A percentile compares a stretch with the other conserved stretches of the same genome.
Evolutionary conservation across 306 rosid genomes (phyloP).

Genomic region (Quercus parvula): DNA sequence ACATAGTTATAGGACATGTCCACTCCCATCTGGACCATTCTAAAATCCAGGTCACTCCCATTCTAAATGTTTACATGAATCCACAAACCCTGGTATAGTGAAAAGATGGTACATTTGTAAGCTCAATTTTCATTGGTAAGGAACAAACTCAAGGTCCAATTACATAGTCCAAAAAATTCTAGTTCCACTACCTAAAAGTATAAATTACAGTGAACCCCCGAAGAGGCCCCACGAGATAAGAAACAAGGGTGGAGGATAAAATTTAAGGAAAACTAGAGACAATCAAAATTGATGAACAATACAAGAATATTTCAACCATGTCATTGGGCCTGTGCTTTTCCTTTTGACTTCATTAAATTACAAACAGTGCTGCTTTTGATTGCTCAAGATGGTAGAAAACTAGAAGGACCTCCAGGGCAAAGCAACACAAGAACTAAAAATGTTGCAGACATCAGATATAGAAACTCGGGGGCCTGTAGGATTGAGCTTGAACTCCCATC

Average conservation of each 20-base stretch:
- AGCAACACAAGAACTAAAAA: slow-evolving; percentile 29
- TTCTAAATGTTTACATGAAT: neutral
- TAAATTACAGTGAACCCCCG: neutral
- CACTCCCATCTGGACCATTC: too few relatives aligned
- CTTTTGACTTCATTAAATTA: neutral
- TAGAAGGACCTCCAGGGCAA: slow-evolving; percentile 29
- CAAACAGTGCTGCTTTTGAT: neutral
- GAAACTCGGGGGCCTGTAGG: slow-evolving; percentile 40
- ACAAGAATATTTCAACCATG: slow-evolving; percentile 22
- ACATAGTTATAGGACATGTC: too few relatives aligned
- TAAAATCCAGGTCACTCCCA: too few relatives aligned
- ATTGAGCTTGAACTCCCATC: slow-evolving; percentile 44
- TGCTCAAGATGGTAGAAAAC: slow-evolving; percentile 1
- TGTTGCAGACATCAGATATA: slow-evolving; percentile 30
- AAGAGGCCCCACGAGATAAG: neutral
- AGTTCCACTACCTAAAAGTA: slow-evolving; percentile 5
- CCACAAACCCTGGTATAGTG: neutral
- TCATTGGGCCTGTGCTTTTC: neutral
- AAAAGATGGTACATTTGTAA: neutral
- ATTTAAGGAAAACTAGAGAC: neutral
- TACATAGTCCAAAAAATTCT: neutral
- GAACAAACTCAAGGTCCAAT: slow-evolving; percentile 4
- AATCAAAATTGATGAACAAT: slow-evolving; percentile 27
- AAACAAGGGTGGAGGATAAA: neutral
- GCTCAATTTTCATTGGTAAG: neutral